Percentiles rank a stretch among this genome's conserved stretches.
These are phyloP conservation scores for Rhodocollybia butyracea DNA, from an alignment of 768 basidiomycete species.

Conservation along the genomic window DNA sequence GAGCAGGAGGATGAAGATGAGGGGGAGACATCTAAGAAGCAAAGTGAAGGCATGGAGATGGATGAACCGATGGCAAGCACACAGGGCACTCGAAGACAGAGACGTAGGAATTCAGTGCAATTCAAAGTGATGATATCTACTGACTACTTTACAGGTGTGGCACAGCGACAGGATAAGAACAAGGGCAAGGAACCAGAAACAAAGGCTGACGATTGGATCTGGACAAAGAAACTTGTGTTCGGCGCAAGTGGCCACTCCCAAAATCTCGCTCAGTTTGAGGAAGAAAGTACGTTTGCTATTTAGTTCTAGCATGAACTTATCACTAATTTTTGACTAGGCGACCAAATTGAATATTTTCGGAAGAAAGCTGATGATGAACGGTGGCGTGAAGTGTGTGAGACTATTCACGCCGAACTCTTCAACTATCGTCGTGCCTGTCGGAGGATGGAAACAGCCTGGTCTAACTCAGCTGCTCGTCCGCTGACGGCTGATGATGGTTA, in stretches of 20 bases:
- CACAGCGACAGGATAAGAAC: neutral
- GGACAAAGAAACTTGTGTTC: neutral
- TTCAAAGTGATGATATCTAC: neutral
- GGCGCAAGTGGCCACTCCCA: neutral
- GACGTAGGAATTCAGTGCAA: neutral
- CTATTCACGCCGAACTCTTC: neutral
- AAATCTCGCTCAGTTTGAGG: neutral
- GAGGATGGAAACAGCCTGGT: neutral
- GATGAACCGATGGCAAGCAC: neutral
- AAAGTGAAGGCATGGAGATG: neutral
- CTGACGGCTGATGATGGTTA: neutral
- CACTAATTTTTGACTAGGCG: neutral
- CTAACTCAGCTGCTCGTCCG: neutral
- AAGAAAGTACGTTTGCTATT: neutral
- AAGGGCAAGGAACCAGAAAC: neutral
- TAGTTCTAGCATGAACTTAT: neutral
- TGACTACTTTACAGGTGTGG: neutral
- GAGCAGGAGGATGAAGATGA: neutral
- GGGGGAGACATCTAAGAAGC: neutral
- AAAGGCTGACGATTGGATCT: neutral
- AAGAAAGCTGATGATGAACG: neutral
- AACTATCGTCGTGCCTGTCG: neutral
- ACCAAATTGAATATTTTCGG: neutral
- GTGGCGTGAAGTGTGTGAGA: neutral
- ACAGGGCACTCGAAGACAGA: neutral